Evolutionary conservation across 805 yeast genomes (phyloP).

Genomic region (Wickerhamiella qilinensis): DNA sequence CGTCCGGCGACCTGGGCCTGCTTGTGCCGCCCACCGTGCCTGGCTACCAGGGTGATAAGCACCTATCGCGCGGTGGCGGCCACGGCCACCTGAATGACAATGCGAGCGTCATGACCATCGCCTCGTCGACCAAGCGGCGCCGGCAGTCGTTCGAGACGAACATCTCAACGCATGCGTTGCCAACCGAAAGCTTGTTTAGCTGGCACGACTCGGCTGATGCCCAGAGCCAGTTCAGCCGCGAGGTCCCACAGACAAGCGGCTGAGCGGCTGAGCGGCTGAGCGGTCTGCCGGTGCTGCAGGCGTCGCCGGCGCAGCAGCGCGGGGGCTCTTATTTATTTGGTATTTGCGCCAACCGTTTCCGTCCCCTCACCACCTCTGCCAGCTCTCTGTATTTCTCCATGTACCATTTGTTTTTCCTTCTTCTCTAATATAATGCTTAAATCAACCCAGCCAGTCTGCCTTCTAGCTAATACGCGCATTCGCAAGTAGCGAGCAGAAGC

Average conservation of each 20-base stretch:
- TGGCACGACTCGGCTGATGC: neutral
- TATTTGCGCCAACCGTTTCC: neutral
- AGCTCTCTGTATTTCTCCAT: neutral
- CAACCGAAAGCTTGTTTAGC: constrained; percentile 15
- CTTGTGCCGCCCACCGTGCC: neutral
- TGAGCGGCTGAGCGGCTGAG: too few relatives aligned
- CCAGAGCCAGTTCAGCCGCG: neutral
- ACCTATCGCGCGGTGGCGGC: neutral
- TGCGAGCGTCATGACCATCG: constrained; percentile 24
- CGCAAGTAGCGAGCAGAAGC: too few relatives aligned
- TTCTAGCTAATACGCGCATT: too few relatives aligned
- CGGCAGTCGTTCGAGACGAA: constrained; percentile 24
- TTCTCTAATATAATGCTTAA: neutral
- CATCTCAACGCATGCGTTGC: constrained; percentile 22
- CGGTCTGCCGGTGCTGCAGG: too few relatives aligned
- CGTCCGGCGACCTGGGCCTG: neutral
- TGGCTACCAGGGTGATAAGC: neutral
- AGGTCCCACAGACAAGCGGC: neutral
- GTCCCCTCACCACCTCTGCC: neutral
- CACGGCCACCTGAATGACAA: constrained; percentile 11
- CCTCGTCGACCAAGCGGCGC: constrained; percentile 22
- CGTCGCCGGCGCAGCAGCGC: too few relatives aligned
- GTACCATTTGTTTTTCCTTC: neutral
- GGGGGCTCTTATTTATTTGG: too few relatives aligned
- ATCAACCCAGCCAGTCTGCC: too few relatives aligned